A percentile compares a stretch with the other conserved stretches of the same genome.
Evolutionary conservation across 1,284 basidiomycete genomes (phyloP).

Genomic region (Sanghuangporus baumii): DNA sequence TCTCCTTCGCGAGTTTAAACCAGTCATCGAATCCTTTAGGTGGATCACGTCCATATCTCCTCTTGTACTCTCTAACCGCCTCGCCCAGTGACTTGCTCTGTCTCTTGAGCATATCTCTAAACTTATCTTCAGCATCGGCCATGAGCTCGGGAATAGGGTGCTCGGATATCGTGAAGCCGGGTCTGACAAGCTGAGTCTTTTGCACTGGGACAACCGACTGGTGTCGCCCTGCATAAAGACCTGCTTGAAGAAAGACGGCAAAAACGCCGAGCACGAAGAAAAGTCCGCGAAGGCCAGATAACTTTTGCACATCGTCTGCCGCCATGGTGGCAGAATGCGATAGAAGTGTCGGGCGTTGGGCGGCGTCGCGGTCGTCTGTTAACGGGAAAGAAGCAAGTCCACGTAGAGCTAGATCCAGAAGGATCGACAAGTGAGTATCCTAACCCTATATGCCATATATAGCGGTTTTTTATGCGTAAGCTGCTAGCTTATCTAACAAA

Average conservation of each 20-base stretch:
- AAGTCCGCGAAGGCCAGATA: constrained; percentile 29
- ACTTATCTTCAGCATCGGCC: constrained; percentile 67
- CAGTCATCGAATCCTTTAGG: constrained; percentile 87
- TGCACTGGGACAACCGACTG: constrained; percentile 16
- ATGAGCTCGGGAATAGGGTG: constrained; percentile 85
- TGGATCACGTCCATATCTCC: constrained; percentile 72
- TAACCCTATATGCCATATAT: background rate
- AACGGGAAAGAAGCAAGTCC: background rate
- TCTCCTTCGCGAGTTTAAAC: constrained; percentile 76
- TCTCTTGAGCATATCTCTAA: constrained; percentile 54
- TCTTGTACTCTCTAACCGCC: constrained; percentile 75
- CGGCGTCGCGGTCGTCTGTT: background rate
- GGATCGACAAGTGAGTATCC: background rate
- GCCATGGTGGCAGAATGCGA: constrained; percentile 1
- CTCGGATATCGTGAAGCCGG: constrained; percentile 25
- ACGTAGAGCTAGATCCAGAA: background rate
- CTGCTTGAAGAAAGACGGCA: constrained; percentile 51
- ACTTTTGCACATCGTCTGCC: constrained; percentile 1
- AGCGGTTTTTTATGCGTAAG: background rate
- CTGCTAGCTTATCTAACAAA: background rate
- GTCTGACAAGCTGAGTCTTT: constrained; percentile 10
- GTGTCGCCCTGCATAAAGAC: constrained; percentile 40
- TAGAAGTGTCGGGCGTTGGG: background rate
- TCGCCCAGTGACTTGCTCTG: constrained; percentile 75
- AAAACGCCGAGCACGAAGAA: constrained; percentile 45